Percentiles rank a stretch among this genome's conserved stretches.
Evolutionary conservation across 306 rosid genomes (phyloP).

Genomic region (Ormosia emarginata): DNA sequence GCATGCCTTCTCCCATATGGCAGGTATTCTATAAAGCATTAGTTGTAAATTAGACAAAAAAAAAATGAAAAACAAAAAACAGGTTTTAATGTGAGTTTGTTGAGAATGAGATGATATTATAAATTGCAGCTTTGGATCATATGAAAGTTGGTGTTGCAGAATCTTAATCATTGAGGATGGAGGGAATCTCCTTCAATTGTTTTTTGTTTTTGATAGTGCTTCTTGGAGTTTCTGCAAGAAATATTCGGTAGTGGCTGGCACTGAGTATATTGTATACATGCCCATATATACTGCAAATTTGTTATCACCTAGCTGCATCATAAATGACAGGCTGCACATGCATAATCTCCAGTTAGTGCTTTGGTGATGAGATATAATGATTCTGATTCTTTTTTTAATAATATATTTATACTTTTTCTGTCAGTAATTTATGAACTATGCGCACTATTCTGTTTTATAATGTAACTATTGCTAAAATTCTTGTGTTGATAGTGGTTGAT

Average conservation of each 20-base stretch:
- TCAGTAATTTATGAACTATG: background rate
- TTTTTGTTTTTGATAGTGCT: background rate
- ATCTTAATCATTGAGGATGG: background rate
- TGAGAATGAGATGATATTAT: background rate
- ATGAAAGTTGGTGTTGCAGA: background rate
- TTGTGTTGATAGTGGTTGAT: slow-evolving; percentile 68
- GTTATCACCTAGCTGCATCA: background rate
- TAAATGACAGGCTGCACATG: background rate
- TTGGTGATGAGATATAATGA: background rate
- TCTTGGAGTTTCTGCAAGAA: background rate
- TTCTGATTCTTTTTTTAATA: background rate
- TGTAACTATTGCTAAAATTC: background rate
- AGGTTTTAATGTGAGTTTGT: background rate
- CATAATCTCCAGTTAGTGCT: background rate
- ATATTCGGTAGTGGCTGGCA: background rate
- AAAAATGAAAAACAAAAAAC: no score
- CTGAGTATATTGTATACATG: background rate
- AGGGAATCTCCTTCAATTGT: background rate
- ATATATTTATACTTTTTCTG: background rate
- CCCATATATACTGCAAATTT: background rate
- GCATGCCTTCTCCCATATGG: no score
- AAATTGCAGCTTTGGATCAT: background rate
- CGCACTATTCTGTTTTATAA: background rate
- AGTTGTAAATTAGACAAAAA: no score
- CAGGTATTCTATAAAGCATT: no score